Evolutionary conservation across 441 rosid species (phyloP).

Genomic region (Gossypium gossypioides): DNA sequence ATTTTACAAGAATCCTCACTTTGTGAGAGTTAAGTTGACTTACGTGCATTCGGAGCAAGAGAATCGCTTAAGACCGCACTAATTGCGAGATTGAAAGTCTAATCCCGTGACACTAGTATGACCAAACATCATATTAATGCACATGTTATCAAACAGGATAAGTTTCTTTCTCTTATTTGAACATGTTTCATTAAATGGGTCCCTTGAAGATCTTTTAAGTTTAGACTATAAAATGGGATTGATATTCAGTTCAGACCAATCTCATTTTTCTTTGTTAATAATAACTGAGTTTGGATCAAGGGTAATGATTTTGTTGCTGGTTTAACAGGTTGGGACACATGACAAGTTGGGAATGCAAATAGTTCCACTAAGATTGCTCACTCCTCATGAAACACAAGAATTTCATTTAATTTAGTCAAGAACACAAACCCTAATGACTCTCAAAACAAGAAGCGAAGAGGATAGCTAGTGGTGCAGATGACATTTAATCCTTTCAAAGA

Average conservation of each 20-base stretch:
- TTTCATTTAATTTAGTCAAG: conserved; percentile 33
- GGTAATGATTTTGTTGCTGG: not conserved
- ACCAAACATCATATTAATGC: not conserved
- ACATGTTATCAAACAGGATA: not conserved
- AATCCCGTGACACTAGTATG: not conserved
- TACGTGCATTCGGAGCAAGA: no score
- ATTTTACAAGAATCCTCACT: no score
- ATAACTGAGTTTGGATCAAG: not conserved
- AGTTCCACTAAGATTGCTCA: conserved; percentile 25
- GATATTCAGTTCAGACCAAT: not conserved
- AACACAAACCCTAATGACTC: conserved; percentile 26
- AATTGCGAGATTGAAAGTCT: no score
- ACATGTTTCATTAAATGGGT: not conserved
- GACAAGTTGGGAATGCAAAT: conserved; percentile 42
- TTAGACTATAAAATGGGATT: not conserved
- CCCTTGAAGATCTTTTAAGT: not conserved
- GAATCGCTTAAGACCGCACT: accelerated
- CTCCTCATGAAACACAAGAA: conserved; percentile 24
- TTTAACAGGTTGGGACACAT: conserved; percentile 33
- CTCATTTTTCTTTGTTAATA: not conserved
- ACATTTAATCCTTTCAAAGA: conserved; percentile 36
- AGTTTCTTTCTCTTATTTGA: not conserved
- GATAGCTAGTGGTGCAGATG: conserved; percentile 30
- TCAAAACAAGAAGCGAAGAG: conserved; percentile 30
- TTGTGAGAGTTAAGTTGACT: no score